A percentile compares a stretch with the other conserved stretches of the same genome.
Evolutionary conservation across 148 eudicot species (phyloP).

Genomic region (Spergularia bocconei): DNA sequence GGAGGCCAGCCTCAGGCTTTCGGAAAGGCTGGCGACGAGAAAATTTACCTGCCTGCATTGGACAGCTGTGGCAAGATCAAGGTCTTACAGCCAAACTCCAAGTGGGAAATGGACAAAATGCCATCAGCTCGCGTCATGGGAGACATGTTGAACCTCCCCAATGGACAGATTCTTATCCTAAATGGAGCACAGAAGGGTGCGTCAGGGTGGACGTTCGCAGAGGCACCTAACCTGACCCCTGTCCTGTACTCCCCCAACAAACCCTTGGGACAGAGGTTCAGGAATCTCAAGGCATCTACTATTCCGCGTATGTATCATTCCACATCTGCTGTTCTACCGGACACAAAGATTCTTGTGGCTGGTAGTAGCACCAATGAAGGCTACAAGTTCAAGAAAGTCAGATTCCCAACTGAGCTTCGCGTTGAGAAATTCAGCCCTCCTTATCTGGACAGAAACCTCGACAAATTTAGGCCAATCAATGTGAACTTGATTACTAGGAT

Average conservation of each 20-base stretch:
- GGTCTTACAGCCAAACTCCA: constrained; percentile 20
- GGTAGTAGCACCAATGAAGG: constrained; percentile 61
- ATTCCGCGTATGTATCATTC: constrained; percentile 87
- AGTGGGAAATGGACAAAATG: constrained; percentile 79
- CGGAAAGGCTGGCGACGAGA: constrained; percentile 30
- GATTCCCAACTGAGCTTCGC: constrained; percentile 55
- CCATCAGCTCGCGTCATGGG: constrained; percentile 67
- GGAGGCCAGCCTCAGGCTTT: constrained; percentile 40
- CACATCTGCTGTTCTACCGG: constrained; percentile 47
- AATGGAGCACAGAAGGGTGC: constrained; percentile 72
- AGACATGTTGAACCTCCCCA: constrained; percentile 75
- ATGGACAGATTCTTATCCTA: constrained; percentile 47
- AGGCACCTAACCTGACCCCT: constrained; percentile 46
- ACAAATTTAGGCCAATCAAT: constrained; percentile 22
- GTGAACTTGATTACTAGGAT: background rate
- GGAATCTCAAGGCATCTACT: constrained; percentile 21
- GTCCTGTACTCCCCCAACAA: constrained; percentile 47
- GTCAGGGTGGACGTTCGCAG: constrained; percentile 64
- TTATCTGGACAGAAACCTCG: constrained; percentile 43
- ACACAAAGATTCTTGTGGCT: constrained; percentile 57
- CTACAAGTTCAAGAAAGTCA: constrained; percentile 30
- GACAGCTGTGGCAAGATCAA: constrained; percentile 54
- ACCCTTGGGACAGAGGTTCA: constrained; percentile 42
- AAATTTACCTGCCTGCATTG: constrained; percentile 41
- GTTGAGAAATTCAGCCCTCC: constrained; percentile 79